Base-by-base conservation (phyloP, 257 asterid species). In the Primulina huaijiensis region DNA sequence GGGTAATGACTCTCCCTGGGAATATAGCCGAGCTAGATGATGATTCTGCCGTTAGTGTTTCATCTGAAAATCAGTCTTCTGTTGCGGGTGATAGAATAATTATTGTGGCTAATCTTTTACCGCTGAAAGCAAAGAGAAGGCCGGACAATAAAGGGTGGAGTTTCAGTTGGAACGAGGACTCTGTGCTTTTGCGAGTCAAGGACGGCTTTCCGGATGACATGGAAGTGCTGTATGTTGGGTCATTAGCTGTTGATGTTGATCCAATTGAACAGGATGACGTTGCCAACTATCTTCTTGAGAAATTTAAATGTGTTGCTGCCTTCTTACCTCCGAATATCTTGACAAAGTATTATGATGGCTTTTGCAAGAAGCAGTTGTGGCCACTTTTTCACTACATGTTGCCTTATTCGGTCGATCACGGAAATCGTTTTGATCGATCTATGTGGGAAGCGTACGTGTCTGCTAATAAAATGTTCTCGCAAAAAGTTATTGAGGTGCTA, bases 341-440 rank as follows among this genome's bases (percentile, higher is more conserved):
- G 66, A 27, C 66, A 33, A 61, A 61, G 46, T 61, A 61, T 16
- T 61, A 61, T 31, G 40, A 61, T 31, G 66, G 66, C n/a, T 61
- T 61, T 35, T 61, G 66, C 43, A 61, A 61, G 66, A 33, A 61
- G 66, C 66, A 61, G 9, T 30, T 61, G 66, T 61, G 66, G 66
- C 66, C 66, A 1, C 43, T 61, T 14, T 61, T 61, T 35, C 66
- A 61, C 21, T 61, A 61, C 37, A 61, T 61, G 66, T 35, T 61
- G 8, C 66, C 66, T 27, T 61, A 27, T 35, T 61, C 66, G 5
- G 40, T 77, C 46, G 37, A 61, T 14, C 40, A 33, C 16, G 66
- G 66, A 16, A 10, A 16, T 30, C 66, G 66, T 14, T 27, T 27
- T 61, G 66, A 61, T 61, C 40, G 66, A 27, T 61, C 66, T 27